These are phyloP conservation scores for Glycine soja DNA, from an alignment of 306 rosid species.

Conservation along the genomic window DNA sequence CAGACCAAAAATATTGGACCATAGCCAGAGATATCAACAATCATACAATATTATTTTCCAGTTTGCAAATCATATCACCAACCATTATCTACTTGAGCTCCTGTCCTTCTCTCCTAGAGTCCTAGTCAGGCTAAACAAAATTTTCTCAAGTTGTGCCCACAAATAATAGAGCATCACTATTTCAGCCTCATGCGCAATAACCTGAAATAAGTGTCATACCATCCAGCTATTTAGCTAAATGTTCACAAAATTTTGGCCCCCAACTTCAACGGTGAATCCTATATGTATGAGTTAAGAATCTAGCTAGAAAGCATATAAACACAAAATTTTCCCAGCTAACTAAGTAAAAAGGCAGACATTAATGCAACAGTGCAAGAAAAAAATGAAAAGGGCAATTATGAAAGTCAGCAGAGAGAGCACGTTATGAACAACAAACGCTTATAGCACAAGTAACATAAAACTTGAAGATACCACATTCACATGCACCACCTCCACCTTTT, in stretches of 20 bases:
- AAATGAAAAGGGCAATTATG: constrained; percentile 8
- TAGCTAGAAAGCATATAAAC: constrained; percentile 28
- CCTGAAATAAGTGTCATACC: constrained; percentile 34
- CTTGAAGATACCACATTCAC: constrained; percentile 42
- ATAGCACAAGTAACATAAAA: constrained; percentile 49
- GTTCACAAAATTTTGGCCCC: not conserved
- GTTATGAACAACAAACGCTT: constrained; percentile 37
- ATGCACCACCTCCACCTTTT: constrained; percentile 46
- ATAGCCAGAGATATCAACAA: constrained; percentile 26
- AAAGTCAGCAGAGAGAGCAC: not conserved
- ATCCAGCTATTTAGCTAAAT: constrained; percentile 28
- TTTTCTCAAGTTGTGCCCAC: constrained; percentile 42
- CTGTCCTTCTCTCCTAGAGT: constrained; percentile 35
- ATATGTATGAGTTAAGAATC: not conserved
- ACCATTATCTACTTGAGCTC: constrained; percentile 41
- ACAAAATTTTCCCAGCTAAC: constrained; percentile 3
- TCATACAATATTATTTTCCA: constrained; percentile 43
- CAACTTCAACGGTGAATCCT: not conserved
- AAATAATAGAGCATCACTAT: constrained; percentile 30
- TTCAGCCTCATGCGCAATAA: constrained; percentile 36
- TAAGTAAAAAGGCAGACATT: not conserved
- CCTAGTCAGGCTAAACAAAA: constrained; percentile 28
- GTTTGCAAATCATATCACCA: constrained; percentile 48
- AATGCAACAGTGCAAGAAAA: constrained; percentile 20
- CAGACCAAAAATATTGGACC: constrained; percentile 42